These are phyloP conservation scores for Scedosporium apiospermum DNA, from an alignment of 2,329 filamentous ascomycete species.

Conservation along the genomic window DNA sequence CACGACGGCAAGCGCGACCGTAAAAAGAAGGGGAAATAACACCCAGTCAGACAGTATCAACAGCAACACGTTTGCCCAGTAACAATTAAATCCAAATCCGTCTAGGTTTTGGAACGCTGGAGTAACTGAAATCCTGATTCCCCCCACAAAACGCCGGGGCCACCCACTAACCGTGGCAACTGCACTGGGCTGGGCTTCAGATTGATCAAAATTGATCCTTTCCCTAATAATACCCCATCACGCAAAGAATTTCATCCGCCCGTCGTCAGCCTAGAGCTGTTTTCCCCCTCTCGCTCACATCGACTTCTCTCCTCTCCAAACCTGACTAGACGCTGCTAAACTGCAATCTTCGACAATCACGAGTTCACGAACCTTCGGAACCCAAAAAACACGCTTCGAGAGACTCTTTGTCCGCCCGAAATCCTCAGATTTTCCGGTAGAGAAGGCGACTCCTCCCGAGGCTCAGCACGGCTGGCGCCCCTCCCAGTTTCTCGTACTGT, in stretches of 20 bases:
- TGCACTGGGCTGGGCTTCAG: background rate
- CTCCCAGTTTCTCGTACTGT: background rate
- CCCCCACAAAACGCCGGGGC: background rate
- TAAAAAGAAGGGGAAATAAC: background rate
- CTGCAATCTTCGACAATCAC: background rate
- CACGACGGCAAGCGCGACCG: background rate
- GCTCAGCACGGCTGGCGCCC: background rate
- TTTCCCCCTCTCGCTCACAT: background rate
- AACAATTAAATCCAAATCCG: background rate
- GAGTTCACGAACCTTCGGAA: background rate
- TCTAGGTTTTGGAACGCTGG: background rate
- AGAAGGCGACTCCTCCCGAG: background rate
- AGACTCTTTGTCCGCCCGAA: background rate
- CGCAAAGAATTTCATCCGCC: background rate
- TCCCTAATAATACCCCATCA: background rate
- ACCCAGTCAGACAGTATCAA: background rate
- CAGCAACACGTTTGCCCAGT: background rate
- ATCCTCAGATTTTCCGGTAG: background rate
- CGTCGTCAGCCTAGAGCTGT: background rate
- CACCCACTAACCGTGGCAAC: background rate
- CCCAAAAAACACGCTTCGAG: background rate
- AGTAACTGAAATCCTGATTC: background rate
- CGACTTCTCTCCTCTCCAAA: background rate
- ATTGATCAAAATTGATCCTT: background rate
- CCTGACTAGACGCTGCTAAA: background rate